phyloP scores from a whole-genome alignment of 345 rosid genomes.

The Cardiospermum halicacabum region DNA sequence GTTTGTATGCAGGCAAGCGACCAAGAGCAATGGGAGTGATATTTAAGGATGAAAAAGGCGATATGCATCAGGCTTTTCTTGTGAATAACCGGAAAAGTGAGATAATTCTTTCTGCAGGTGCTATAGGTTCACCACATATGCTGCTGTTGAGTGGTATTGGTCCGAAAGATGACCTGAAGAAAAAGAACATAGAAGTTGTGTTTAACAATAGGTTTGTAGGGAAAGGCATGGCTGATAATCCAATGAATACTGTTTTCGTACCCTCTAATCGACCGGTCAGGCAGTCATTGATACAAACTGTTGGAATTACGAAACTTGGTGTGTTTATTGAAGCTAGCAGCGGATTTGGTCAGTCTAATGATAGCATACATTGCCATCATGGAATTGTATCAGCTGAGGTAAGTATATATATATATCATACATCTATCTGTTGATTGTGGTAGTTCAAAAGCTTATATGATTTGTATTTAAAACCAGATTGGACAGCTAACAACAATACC shows the following conservation, averaged over 20 bases:
- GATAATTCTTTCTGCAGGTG: slow-evolving; percentile 77
- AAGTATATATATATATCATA: slow-evolving; percentile 8
- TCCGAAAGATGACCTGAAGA: slow-evolving; percentile 60
- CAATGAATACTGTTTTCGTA: slow-evolving; percentile 80
- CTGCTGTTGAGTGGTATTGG: slow-evolving; percentile 87
- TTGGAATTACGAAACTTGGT: slow-evolving; percentile 84
- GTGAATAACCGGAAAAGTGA: slow-evolving; percentile 51
- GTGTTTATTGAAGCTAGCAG: slow-evolving; percentile 94
- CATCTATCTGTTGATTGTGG: background rate
- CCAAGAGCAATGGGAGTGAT: slow-evolving; percentile 78
- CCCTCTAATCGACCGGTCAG: slow-evolving; percentile 53
- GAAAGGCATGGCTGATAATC: slow-evolving; percentile 90
- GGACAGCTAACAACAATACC: slow-evolving; percentile 79
- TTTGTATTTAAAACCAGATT: slow-evolving; percentile 28
- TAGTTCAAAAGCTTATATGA: background rate
- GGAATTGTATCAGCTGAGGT: slow-evolving; percentile 89
- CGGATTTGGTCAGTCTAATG: slow-evolving; percentile 72
- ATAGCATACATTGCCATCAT: slow-evolving; percentile 75
- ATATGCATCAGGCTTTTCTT: slow-evolving; percentile 58
- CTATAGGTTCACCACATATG: slow-evolving; percentile 90
- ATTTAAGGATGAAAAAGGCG: slow-evolving; percentile 84
- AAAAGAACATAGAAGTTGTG: slow-evolving; percentile 57
- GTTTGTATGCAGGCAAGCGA: slow-evolving; percentile 34
- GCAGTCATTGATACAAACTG: slow-evolving; percentile 87
- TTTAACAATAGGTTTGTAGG: slow-evolving; percentile 66